Percentiles rank a stretch among this genome's conserved stretches.
Evolutionary conservation across 805 yeast genomes (phyloP).

Genomic region (Yamadazyma paraphyllophila): DNA sequence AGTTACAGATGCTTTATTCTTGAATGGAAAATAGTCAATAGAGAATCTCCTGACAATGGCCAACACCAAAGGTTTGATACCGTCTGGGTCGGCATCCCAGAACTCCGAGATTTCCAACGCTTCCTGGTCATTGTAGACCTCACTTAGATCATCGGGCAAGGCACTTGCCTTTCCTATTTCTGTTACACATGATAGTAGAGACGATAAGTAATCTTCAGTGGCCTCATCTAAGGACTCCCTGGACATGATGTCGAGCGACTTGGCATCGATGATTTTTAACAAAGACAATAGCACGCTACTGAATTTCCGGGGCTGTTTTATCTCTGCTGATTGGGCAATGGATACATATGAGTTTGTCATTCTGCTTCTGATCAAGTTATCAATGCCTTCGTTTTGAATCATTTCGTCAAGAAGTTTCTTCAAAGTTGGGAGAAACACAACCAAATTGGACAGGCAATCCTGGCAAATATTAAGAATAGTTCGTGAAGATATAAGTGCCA

Average conservation of each 20-base stretch:
- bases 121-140: slow-evolving; percentile 34
- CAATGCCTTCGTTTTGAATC: slow-evolving; percentile 39
- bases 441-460: slow-evolving; percentile 45
- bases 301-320: slow-evolving; percentile 38
- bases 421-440: slow-evolving; percentile 45
- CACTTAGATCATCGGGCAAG: slow-evolving; percentile 52
- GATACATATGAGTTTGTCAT: slow-evolving; percentile 62
- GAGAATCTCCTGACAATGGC: slow-evolving; percentile 43
- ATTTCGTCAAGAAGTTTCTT: slow-evolving; percentile 48
- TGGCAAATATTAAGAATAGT: slow-evolving; percentile 61
- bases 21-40: slow-evolving; percentile 33
- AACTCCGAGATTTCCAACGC: slow-evolving; percentile 26
- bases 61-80: slow-evolving; percentile 43
- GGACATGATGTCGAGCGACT: slow-evolving; percentile 5
- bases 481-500: slow-evolving; percentile 40
- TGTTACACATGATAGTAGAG: slow-evolving; percentile 61
- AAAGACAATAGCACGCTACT: slow-evolving; percentile 22
- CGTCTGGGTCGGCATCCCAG: slow-evolving; percentile 51
- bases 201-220: slow-evolving; percentile 46
- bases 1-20: slow-evolving; percentile 48
- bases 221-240: slow-evolving; percentile 11
- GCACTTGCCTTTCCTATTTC: slow-evolving; percentile 71
- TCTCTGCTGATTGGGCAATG: slow-evolving; percentile 50
- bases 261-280: slow-evolving; percentile 18
- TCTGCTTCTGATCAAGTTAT: slow-evolving; percentile 52